These are phyloP conservation scores for Apiospora pterosperma DNA, from an alignment of 2,329 filamentous ascomycete species.

Conservation along the genomic window DNA sequence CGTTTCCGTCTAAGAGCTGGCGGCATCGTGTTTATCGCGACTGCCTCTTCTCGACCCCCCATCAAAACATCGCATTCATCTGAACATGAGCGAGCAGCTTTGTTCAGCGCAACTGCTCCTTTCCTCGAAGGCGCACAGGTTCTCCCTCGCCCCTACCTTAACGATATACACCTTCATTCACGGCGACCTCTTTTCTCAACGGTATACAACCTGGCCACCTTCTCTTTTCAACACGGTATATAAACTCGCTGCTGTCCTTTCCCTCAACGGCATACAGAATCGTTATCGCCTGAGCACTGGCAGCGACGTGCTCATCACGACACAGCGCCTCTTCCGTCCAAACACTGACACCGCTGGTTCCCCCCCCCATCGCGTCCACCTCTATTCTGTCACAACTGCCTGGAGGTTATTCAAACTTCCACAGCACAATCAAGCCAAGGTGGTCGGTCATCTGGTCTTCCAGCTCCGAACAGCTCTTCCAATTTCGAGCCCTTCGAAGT, in stretches of 20 bases:
- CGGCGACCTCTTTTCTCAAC: background rate
- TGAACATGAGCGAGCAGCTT: background rate
- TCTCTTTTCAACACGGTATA: background rate
- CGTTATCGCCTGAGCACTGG: background rate
- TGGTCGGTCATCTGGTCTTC: background rate
- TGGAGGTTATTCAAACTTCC: background rate
- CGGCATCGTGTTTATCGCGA: background rate
- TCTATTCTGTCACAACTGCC: background rate
- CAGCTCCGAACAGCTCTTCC: background rate
- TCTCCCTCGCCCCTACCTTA: no score
- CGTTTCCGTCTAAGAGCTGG: background rate
- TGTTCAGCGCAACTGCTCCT: background rate
- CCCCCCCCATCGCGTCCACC: no score
- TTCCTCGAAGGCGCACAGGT: background rate
- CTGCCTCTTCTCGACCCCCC: no score
- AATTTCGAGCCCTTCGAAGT: background rate
- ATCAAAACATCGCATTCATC: background rate
- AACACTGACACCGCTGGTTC: background rate
- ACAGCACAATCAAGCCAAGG: no score
- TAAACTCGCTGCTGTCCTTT: background rate
- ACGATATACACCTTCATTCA: no score
- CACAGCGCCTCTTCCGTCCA: no score
- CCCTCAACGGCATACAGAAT: background rate
- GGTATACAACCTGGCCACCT: background rate
- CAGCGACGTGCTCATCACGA: background rate